Conservation (phyloP, 192 early-diverging fungal species). For the Ambispora gerdemannii region DNA sequence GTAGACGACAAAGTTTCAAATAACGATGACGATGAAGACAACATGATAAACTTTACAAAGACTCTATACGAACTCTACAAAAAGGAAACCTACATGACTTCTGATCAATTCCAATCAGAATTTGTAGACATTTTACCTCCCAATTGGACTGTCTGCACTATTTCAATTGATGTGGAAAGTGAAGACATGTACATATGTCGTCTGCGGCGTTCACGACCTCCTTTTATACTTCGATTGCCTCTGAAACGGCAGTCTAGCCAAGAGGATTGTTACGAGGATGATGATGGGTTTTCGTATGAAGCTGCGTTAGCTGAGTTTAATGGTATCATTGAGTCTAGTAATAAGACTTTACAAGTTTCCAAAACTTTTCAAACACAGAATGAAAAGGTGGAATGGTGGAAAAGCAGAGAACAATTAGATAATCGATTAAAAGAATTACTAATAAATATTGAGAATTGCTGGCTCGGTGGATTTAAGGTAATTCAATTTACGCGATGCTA, state of each 20-base stretch:
- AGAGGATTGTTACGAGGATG: constrained; percentile 44
- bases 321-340: constrained; percentile 65
- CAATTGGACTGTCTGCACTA: constrained; percentile 72
- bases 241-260: constrained; percentile 50
- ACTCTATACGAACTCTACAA: constrained; percentile 37
- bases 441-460: constrained; percentile 64
- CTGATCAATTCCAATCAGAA: constrained; percentile 44
- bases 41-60: constrained; percentile 28
- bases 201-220: constrained; percentile 43
- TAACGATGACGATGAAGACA: neutral
- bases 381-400: constrained; percentile 85
- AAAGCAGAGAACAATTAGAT: constrained; percentile 67
- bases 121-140: constrained; percentile 61
- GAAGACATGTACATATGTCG: constrained; percentile 73
- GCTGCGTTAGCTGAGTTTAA: constrained; percentile 59
- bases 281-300: constrained; percentile 44
- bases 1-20: neutral
- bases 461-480: constrained; percentile 88
- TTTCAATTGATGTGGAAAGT: constrained; percentile 67
- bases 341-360: constrained; percentile 61
- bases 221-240: constrained; percentile 70
- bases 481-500: neutral
- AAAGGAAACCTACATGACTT: constrained; percentile 35
- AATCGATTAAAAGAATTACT: constrained; percentile 61
- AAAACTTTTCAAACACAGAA: constrained; percentile 47